phyloP scores from a whole-genome alignment of 2,329 filamentous ascomycete species.

The Stagonosporopsis rhizophila region DNA sequence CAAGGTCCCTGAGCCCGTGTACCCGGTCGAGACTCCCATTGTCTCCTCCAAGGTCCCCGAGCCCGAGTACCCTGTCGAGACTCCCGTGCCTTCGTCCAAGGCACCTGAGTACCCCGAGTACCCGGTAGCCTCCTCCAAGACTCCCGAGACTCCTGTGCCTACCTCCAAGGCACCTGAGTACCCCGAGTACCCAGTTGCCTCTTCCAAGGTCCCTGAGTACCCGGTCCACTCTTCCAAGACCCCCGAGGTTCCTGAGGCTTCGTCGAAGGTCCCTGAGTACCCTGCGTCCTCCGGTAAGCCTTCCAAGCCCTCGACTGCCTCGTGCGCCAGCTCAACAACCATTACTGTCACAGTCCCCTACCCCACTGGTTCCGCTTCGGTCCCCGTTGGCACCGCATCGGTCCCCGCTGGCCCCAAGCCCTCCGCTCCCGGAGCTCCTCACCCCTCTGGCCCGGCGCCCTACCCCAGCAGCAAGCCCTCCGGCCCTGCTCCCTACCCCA shows the following conservation, averaged over 20 bases:
- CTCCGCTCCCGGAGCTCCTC: slow-evolving; percentile 25
- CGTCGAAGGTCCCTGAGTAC: slow-evolving; percentile 20
- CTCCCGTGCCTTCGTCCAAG: slow-evolving; percentile 22
- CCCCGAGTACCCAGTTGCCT: slow-evolving; percentile 23
- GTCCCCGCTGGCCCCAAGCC: slow-evolving; percentile 27
- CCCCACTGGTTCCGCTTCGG: slow-evolving; percentile 47
- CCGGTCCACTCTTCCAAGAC: slow-evolving; percentile 1
- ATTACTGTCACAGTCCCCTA: slow-evolving; percentile 52
- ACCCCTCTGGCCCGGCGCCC: slow-evolving; percentile 20
- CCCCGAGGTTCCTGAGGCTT: slow-evolving; percentile 17
- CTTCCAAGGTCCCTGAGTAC: slow-evolving; percentile 19
- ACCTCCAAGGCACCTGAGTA: slow-evolving; percentile 18
- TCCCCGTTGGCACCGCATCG: slow-evolving; percentile 35
- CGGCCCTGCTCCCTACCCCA: slow-evolving; percentile 27
- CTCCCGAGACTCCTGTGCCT: slow-evolving; percentile 18
- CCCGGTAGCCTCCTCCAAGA: slow-evolving; percentile 21
- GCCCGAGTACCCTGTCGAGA: slow-evolving; percentile 16
- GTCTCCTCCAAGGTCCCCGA: not conserved
- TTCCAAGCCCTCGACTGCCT: slow-evolving; percentile 17
- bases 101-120: slow-evolving; percentile 20
- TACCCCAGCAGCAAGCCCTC: slow-evolving; percentile 25
- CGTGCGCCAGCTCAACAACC: slow-evolving; percentile 53
- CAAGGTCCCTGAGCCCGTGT: slow-evolving; percentile 23
- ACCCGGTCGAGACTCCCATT: slow-evolving; percentile 1
- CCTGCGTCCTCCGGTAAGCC: slow-evolving; percentile 21